phyloP scores from a whole-genome alignment of 768 basidiomycete genomes.

The Naematelia encephala region DNA sequence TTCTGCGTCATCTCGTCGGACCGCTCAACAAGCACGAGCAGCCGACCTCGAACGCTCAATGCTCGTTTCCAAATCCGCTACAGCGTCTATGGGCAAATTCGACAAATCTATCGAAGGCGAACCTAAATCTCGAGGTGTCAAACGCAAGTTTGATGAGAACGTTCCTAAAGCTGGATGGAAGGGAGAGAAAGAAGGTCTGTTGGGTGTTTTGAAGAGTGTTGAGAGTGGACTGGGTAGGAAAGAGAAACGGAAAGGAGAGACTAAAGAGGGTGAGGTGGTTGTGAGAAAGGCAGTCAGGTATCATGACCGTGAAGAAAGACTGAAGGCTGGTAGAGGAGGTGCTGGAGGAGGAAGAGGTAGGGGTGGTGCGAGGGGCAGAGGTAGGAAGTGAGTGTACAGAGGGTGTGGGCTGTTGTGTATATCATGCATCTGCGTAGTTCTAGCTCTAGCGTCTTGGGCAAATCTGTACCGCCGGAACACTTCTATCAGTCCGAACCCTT shows the following conservation, averaged over 20 bases:
- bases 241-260: conserved; percentile 60
- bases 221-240: conserved; percentile 59
- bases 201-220: conserved; percentile 73
- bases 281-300: conserved; percentile 80
- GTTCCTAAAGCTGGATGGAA: conserved; percentile 57
- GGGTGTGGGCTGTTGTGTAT: too few relatives aligned
- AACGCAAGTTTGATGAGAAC: conserved; percentile 91
- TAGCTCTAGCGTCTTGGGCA: too few relatives aligned
- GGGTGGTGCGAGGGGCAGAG: conserved; percentile 15
- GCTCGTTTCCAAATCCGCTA: conserved; percentile 72
- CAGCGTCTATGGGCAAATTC: conserved; percentile 90
- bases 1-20: conserved; percentile 14
- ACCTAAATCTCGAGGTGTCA: conserved; percentile 75
- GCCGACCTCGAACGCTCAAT: conserved; percentile 71
- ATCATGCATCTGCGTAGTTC: too few relatives aligned
- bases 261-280: conserved; percentile 64
- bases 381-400: conserved; percentile 17
- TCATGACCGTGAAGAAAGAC: conserved; percentile 51
- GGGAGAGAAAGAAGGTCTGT: conserved; percentile 67
- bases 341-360: conserved; percentile 10
- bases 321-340: conserved; percentile 28
- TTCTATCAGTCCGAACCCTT: neutral
- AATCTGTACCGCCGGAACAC: too few relatives aligned
- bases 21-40: conserved; percentile 59
- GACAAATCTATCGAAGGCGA: conserved; percentile 88